Evolutionary conservation across 495 filamentous ascomycete species (phyloP), one percentile per base, ranked within the genome.

Genomic region (Penicillium tannophilum): DNA sequence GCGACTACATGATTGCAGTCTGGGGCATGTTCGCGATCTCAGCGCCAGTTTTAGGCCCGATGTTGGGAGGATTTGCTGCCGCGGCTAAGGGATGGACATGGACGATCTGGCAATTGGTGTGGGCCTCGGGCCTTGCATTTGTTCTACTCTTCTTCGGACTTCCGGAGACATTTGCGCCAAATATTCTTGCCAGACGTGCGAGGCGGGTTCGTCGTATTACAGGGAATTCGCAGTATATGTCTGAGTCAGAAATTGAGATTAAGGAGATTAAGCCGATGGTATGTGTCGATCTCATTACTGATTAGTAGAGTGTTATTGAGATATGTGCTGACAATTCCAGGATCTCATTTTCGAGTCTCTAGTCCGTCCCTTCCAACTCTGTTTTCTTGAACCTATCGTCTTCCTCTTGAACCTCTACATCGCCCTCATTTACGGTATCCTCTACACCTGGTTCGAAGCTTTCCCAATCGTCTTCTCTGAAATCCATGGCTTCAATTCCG

Each of bases 361-460:
- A 11, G 55, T 77, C 16, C 67, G 73, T 8, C 77, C 81, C 0
- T 75, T 81, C 47, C 62, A 75, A 24, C 64, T 82, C 7, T 75
- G 67, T 41, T 76, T 79, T 55, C 53, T 68, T 1, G 81, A 84
- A 52, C 83, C 81, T 2, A 77, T 81, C 42, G 76, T 84, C 20
- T 67, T 84, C 57, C 51, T 82, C 7, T 63, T 82, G 3, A 83
- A 84, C 59, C 70, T 84, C 19, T 84, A 84, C 63, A 81, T 78
- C 45, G 67, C 79, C 6, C 72, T 85, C 0, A 72, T 80, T 36
- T 84, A 86, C 49, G 80, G 76, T 4, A 75, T 85, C 28, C 69
- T 82, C 9, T 86, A 84, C 62, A 75, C 80, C 62, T 86, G 76
- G 74, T 84, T 86, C 69, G 83, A 86, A 60, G 77, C 76, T 5